Percentiles rank a stretch among this genome's conserved stretches.
Evolutionary conservation across 2,329 filamentous ascomycete genomes (phyloP).

Genomic region (Trichoderma sp.): DNA sequence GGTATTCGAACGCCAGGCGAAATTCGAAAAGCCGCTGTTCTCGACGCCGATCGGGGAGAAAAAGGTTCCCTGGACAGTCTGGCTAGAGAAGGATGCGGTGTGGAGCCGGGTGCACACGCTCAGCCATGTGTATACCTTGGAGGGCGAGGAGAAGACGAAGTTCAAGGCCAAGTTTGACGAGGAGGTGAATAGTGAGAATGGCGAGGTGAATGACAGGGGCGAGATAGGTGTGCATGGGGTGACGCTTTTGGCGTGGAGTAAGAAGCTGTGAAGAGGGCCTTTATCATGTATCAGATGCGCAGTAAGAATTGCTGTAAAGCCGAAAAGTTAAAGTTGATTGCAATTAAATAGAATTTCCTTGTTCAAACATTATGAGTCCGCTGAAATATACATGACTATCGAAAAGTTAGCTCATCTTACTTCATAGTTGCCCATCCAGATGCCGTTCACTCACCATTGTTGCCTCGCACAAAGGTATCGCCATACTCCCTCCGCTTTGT

Average conservation of each 20-base stretch:
- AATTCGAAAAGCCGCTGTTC: slow-evolving; percentile 54
- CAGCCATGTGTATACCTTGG: slow-evolving; percentile 67
- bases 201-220: slow-evolving; percentile 62
- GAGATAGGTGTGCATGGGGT: slow-evolving; percentile 67
- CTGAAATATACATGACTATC: slow-evolving; percentile 70
- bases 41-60: slow-evolving; percentile 64
- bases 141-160: slow-evolving; percentile 53
- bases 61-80: slow-evolving; percentile 59
- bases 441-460: slow-evolving; percentile 70
- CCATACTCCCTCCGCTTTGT: slow-evolving; percentile 82
- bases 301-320: neutral
- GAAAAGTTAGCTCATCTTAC: slow-evolving; percentile 15
- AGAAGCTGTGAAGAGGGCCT: slow-evolving; percentile 43
- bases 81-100: slow-evolving; percentile 61
- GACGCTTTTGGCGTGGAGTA: slow-evolving; percentile 67
- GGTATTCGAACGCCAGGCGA: slow-evolving; percentile 64
- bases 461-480: slow-evolving; percentile 93
- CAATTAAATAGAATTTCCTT: neutral
- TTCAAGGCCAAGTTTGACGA: slow-evolving; percentile 58
- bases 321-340: neutral
- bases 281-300: neutral
- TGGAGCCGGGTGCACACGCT: slow-evolving; percentile 69
- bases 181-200: slow-evolving; percentile 56
- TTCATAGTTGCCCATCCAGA: neutral
- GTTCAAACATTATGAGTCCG: slow-evolving; percentile 52